Evolutionary conservation across 2,329 filamentous ascomycete genomes (phyloP).

Genomic region (Botrytis deweyae): DNA sequence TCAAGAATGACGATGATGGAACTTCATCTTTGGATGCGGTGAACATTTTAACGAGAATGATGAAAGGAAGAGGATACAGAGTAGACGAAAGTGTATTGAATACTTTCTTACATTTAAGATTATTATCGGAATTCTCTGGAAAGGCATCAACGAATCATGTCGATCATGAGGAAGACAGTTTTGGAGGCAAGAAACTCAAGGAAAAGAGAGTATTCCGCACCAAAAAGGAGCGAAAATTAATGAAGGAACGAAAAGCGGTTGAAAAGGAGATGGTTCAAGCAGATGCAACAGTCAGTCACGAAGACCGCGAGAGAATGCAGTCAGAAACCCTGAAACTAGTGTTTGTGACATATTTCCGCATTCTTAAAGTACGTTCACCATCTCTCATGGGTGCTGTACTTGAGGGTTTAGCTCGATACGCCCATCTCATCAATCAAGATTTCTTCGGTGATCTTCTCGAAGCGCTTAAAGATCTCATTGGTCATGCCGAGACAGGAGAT

Average conservation of each 20-base stretch:
- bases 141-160: constrained; percentile 79
- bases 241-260: constrained; percentile 82
- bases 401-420: constrained; percentile 89
- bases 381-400: constrained; percentile 95
- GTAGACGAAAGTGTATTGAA: constrained; percentile 86
- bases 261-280: constrained; percentile 93
- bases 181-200: constrained; percentile 59
- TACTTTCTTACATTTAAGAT: constrained; percentile 82
- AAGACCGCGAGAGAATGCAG: constrained; percentile 91
- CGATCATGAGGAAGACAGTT: constrained; percentile 53
- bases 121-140: constrained; percentile 82
- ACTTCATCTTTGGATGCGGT: constrained; percentile 84
- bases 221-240: constrained; percentile 78
- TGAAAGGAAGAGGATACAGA: constrained; percentile 80
- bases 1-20: constrained; percentile 85
- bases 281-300: constrained; percentile 85
- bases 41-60: constrained; percentile 80
- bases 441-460: constrained; percentile 97
- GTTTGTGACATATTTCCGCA: constrained; percentile 92
- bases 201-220: constrained; percentile 82
- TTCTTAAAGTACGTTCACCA: constrained; percentile 78
- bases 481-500: constrained; percentile 63
- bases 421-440: constrained; percentile 97
- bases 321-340: constrained; percentile 94
- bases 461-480: constrained; percentile 88